phyloP scores from a whole-genome alignment of 1,284 basidiomycete genomes.

The Filobasidium uniguttulatum region DNA sequence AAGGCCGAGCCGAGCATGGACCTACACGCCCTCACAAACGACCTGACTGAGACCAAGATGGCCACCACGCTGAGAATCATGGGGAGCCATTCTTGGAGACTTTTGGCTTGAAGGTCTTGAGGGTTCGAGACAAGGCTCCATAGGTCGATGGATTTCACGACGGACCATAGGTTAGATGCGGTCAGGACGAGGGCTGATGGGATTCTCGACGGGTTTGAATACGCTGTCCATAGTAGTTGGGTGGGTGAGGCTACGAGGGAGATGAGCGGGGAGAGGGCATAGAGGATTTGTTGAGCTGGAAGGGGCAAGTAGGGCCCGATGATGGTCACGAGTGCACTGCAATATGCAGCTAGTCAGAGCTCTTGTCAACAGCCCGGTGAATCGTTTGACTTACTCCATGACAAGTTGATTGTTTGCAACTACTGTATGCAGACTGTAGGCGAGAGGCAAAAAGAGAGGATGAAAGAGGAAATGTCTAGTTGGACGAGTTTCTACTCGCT shows the following conservation, averaged over 20 bases:
- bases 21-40: constrained; percentile 8
- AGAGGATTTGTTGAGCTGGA: constrained; percentile 7
- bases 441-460: too few relatives aligned
- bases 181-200: constrained; percentile 8
- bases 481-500: too few relatives aligned
- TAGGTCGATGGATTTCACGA: constrained; percentile 7
- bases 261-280: constrained; percentile 10
- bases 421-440: too few relatives aligned
- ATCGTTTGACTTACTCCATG: too few relatives aligned
- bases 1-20: not conserved
- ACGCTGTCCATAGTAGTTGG: constrained; percentile 10
- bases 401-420: too few relatives aligned
- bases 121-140: not conserved
- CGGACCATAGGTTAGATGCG: constrained; percentile 3
- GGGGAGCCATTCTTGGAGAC: not conserved
- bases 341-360: too few relatives aligned
- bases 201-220: constrained; percentile 8
- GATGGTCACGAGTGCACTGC: constrained; percentile 7
- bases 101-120: not conserved
- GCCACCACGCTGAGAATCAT: constrained; percentile 7
- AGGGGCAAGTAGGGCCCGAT: constrained; percentile 4
- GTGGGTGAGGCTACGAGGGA: constrained; percentile 12
- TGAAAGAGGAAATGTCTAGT: too few relatives aligned
- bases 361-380: too few relatives aligned
- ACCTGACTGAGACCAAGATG: constrained; percentile 7